Percentiles rank a stretch among this genome's conserved stretches.
Evolutionary conservation across 1,139 yeast genomes (phyloP).

Genomic region (Pichia sp.): DNA sequence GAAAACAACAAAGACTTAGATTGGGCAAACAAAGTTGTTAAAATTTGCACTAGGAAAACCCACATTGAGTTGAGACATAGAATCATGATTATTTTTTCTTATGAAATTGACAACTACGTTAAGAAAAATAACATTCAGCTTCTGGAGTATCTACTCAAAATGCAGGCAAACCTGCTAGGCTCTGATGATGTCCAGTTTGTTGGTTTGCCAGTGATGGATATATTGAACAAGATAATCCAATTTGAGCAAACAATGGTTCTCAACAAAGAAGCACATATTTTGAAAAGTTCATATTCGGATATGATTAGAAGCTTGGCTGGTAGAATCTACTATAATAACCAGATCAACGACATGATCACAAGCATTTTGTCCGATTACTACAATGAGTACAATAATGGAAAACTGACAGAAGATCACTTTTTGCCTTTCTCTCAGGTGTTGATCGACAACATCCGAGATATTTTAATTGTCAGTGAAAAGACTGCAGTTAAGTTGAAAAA

Average conservation of each 20-base stretch:
- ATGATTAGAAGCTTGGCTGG: slow-evolving; percentile 62
- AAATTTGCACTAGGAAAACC: slow-evolving; percentile 68
- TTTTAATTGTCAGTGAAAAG: slow-evolving; percentile 23
- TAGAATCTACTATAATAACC: slow-evolving; percentile 75
- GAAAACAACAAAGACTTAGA: slow-evolving; percentile 21
- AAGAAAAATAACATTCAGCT: slow-evolving; percentile 32
- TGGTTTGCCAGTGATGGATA: slow-evolving; percentile 85
- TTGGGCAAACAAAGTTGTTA: slow-evolving; percentile 60
- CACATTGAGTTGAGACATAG: slow-evolving; percentile 86
- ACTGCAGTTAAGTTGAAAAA: slow-evolving; percentile 24
- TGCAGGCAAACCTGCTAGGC: slow-evolving; percentile 65
- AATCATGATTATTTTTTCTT: slow-evolving; percentile 38
- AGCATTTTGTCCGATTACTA: slow-evolving; percentile 39
- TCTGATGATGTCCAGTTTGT: slow-evolving; percentile 73
- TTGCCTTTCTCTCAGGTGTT: slow-evolving; percentile 19
- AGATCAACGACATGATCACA: slow-evolving; percentile 67
- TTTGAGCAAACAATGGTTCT: slow-evolving; percentile 52
- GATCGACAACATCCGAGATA: slow-evolving; percentile 25
- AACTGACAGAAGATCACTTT: slow-evolving; percentile 13
- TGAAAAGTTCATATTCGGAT: slow-evolving; percentile 32
- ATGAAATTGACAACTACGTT: slow-evolving; percentile 34
- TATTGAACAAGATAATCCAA: slow-evolving; percentile 53
- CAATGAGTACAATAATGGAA: slow-evolving; percentile 11
- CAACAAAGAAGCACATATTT: slow-evolving; percentile 18
- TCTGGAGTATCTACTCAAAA: slow-evolving; percentile 46